Evolutionary conservation across 1,284 basidiomycete species (phyloP), one percentile per base, ranked within the genome.

Genomic region (Rhodotorula mucilaginosa): DNA sequence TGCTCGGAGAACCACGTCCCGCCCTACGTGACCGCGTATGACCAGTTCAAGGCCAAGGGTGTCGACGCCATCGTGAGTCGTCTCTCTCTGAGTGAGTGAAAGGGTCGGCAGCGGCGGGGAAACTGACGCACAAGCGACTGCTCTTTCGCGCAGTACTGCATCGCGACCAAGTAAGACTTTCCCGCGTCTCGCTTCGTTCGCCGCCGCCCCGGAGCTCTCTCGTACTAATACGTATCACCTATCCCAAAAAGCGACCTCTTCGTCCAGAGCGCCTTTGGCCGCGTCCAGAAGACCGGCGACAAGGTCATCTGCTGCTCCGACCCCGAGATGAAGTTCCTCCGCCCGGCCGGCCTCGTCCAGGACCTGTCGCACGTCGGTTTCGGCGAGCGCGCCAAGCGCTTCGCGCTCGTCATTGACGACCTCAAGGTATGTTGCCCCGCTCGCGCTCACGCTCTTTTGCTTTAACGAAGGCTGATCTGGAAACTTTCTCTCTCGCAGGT

Each of bases 221-320:
- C 4, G 15, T 56, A 56, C 54, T 56, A 29, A 56, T 29, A 4
- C 7, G 15, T 31, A n/a, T 44, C 39, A 44, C 10, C 39, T 56
- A 16, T 29, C 26, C 52, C 23, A 19, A 13, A 18, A n/a, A 56
- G 26, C 81, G 90, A 91, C 78, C 82, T 87, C n/a, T 91, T 89
- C 79, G 90, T 91, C 70, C 85, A 73, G 64, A 72, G 68, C 76
- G 91, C 87, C 61, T 92, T 90, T 89, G 88, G 85, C 26, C 75
- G 74, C 34, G 85, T 88, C 64, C 84, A 87, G 69, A 84, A 87
- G 74, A 69, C 73, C 13, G 87, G 87, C 10, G 83, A 88, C 77
- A 86, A 89, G 80, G 89, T 92, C 80, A 88, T 89, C 84, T 71
- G 88, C 87, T 87, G 90, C 76, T 87, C 87, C 49, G 91, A 92